These are phyloP conservation scores for Penicillium ochrochloron DNA, from an alignment of 495 filamentous ascomycete genomes.

Conservation along the genomic window DNA sequence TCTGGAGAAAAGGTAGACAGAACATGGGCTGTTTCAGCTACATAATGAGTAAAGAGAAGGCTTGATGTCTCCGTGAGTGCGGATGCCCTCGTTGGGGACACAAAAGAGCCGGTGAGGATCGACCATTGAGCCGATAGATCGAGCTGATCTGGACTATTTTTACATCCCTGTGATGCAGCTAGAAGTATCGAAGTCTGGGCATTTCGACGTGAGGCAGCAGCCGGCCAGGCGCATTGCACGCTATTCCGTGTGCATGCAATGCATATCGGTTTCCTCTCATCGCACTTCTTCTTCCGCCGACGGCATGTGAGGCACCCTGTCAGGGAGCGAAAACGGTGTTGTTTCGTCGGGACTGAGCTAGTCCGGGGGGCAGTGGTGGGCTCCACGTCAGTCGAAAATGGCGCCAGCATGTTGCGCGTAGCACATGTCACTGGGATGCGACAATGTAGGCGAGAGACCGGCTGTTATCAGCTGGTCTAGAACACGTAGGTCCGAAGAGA, in stretches of 20 bases:
- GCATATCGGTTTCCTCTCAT: not conserved
- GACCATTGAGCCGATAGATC: not conserved
- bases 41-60: not conserved
- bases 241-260: not conserved
- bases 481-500: not conserved
- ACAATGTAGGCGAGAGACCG: not conserved
- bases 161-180: not conserved
- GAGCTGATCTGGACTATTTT: not conserved
- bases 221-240: not conserved
- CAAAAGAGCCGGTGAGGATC: not conserved
- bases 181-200: not conserved
- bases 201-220: not conserved
- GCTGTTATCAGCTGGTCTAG: not conserved
- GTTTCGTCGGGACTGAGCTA: not conserved
- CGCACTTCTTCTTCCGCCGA: not conserved
- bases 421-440: not conserved
- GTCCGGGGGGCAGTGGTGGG: not conserved
- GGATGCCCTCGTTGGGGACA: not conserved
- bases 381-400: not conserved
- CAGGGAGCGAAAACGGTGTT: not conserved
- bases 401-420: not conserved
- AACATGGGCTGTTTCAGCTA: not conserved
- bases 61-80: not conserved
- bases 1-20: not conserved
- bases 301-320: slow-evolving; percentile 2